phyloP scores from a whole-genome alignment of 768 basidiomycete genomes.

The Amanita rubescens region DNA sequence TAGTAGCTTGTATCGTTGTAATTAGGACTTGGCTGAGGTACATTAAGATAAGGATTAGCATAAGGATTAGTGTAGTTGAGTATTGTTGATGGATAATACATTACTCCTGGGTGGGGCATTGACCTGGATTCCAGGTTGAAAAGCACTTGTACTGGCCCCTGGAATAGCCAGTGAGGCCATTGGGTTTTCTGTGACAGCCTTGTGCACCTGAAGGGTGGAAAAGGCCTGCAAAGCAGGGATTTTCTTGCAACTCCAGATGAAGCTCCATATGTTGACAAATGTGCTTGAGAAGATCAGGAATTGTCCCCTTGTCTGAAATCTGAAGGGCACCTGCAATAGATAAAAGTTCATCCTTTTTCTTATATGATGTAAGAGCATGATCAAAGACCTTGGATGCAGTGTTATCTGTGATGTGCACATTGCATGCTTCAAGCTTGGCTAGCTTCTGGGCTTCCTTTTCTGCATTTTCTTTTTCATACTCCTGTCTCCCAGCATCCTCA shows the following conservation, averaged over 20 bases:
- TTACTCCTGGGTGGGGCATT: background rate
- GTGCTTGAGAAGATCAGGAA: background rate
- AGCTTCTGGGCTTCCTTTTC: slow-evolving; percentile 10
- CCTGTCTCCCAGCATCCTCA: background rate
- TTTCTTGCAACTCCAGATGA: background rate
- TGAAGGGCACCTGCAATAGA: background rate
- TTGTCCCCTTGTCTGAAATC: slow-evolving; percentile 4
- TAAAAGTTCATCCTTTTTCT: background rate
- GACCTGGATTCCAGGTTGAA: background rate
- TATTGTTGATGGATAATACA: slow-evolving; percentile 4
- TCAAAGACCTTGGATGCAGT: background rate
- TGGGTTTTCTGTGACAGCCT: background rate
- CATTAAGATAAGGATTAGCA: background rate
- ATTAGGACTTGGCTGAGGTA: background rate
- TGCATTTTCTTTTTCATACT: background rate
- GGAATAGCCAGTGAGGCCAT: background rate
- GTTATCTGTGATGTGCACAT: background rate
- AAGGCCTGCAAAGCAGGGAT: slow-evolving; percentile 2
- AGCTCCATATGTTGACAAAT: background rate
- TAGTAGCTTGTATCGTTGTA: background rate
- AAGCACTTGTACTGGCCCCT: background rate
- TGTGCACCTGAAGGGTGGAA: slow-evolving; percentile 1
- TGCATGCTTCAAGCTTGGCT: slow-evolving; percentile 10
- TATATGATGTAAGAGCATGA: background rate
- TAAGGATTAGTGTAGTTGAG: background rate